Evolutionary conservation across 106 monocot genomes (phyloP).

Genomic region (Iris macrosiphon): DNA sequence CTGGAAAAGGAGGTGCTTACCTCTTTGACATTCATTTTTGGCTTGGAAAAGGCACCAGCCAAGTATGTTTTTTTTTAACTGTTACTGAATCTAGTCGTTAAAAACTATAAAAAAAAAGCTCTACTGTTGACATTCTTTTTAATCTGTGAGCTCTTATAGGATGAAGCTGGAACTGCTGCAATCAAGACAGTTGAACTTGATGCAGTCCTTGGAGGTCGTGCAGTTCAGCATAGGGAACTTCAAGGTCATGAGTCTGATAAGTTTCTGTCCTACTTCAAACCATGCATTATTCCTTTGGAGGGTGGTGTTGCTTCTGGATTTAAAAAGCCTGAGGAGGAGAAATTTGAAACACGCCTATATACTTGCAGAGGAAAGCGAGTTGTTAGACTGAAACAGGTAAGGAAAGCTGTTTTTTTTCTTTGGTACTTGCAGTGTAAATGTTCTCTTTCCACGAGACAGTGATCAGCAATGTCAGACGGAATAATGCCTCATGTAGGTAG

Average conservation of each 20-base stretch:
- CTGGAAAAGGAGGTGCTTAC: constrained; percentile 43
- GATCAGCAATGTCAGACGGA: too few relatives aligned
- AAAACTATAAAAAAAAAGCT: neutral
- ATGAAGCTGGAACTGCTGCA: constrained; percentile 75
- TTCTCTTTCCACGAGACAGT: too few relatives aligned
- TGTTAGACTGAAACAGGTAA: constrained; percentile 64
- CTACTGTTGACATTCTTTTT: neutral
- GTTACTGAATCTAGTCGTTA: too few relatives aligned
- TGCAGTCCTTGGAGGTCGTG: constrained; percentile 62
- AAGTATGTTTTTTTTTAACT: constrained; percentile 23
- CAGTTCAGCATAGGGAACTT: constrained; percentile 65
- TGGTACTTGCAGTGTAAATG: too few relatives aligned
- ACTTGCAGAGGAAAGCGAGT: constrained; percentile 58
- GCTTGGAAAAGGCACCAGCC: constrained; percentile 69
- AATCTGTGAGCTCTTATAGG: constrained; percentile 40
- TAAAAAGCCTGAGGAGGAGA: constrained; percentile 29
- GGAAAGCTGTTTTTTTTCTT: neutral
- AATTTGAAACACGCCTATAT: constrained; percentile 63
- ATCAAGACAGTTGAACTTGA: constrained; percentile 55
- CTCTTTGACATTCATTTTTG: constrained; percentile 59
- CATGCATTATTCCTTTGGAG: constrained; percentile 67
- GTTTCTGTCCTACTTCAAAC: constrained; percentile 72
- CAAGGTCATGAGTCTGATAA: constrained; percentile 73
- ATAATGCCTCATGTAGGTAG: too few relatives aligned
- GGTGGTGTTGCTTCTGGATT: constrained; percentile 67